Evolutionary conservation across 1,139 yeast species (phyloP).

Genomic region (Blastobotrys persicus): DNA sequence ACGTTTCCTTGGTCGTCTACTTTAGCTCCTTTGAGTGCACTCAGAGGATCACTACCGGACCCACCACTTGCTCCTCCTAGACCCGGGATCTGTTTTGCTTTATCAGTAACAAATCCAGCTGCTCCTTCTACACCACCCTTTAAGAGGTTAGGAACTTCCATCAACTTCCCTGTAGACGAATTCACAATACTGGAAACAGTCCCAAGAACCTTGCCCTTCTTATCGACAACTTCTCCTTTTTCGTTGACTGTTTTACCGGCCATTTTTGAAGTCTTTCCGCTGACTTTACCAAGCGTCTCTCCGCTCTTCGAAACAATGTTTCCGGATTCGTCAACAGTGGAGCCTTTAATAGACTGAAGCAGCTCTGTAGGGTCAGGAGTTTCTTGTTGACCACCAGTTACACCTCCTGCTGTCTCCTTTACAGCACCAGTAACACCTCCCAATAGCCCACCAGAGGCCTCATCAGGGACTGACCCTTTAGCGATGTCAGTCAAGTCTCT

Average conservation of each 20-base stretch:
- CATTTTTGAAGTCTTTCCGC: slow-evolving; percentile 3
- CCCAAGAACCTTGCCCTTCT: slow-evolving; percentile 6
- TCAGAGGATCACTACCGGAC: not conserved
- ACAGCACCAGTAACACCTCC: not conserved
- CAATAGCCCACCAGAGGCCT: not conserved
- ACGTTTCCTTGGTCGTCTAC: not conserved
- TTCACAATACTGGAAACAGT: not conserved
- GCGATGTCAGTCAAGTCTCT: not conserved
- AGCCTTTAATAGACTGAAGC: not conserved
- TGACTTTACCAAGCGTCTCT: slow-evolving; percentile 1
- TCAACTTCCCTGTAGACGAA: slow-evolving; percentile 3
- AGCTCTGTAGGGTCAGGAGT: too few relatives aligned
- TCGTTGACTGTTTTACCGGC: slow-evolving; percentile 8
- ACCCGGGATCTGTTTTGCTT: not conserved
- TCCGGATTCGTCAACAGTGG: slow-evolving; percentile 4
- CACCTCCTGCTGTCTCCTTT: not conserved
- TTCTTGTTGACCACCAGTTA: not conserved
- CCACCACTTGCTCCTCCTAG: not conserved
- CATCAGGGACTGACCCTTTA: not conserved
- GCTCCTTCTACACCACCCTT: slow-evolving; percentile 1
- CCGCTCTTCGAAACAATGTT: slow-evolving; percentile 3
- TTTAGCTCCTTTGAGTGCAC: not conserved
- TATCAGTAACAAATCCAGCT: not conserved
- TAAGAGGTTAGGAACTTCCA: not conserved
- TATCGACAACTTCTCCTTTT: slow-evolving; percentile 4